Base-by-base conservation (phyloP, 768 basidiomycete species). In the Kwoniella dejecticola region DNA sequence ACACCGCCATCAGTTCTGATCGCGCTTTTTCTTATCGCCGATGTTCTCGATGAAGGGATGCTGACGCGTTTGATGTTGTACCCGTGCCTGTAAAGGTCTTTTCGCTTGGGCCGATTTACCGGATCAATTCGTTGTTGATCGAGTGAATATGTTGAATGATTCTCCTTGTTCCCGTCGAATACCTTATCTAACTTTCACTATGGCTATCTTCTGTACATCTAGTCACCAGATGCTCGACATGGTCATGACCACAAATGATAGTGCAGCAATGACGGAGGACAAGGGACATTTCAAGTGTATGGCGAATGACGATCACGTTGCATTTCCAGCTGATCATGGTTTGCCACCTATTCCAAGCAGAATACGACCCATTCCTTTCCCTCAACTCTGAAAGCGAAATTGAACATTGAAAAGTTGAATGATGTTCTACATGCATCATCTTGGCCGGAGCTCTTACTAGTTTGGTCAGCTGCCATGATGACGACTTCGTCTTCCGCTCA, bases 291-390 rank as follows among this genome's bases (percentile, higher is more conserved):
- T 26, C 7, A 12, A 23, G 24, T 48, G 12, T 48, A 23, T 15
- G 24, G 26, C 19, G 26, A 44, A 31, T 26, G 21, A 26, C 21
- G n/a, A 31, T n/a, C 11, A 38, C n/a, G 56, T 57, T 57, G 26
- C 46, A 49, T 45, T 57, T 44, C 33, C 56, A 48, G 56, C 56
- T 57, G 46, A 49, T 36, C 1, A 12, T 45, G 46, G 33, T 40
- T 53, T 38, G 56, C 56, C 56, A 57, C 56, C 56, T 44, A 19
- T 31, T 15, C 26, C 45, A 47, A 24, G 33, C 45, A 26, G 8
- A 47, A 24, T 47, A 7, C 23, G 19, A 5, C 17, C 15, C 48
- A 36, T 36, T 10, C 48, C 48, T 53, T 40, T 53, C 36, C 36
- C 13, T 53, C 38, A 53, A 53, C 24, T n/a, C n/a, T n/a, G n/a